These are phyloP conservation scores for Crithidia expoeki DNA, from an alignment of 208 protist species.

Conservation along the genomic window DNA sequence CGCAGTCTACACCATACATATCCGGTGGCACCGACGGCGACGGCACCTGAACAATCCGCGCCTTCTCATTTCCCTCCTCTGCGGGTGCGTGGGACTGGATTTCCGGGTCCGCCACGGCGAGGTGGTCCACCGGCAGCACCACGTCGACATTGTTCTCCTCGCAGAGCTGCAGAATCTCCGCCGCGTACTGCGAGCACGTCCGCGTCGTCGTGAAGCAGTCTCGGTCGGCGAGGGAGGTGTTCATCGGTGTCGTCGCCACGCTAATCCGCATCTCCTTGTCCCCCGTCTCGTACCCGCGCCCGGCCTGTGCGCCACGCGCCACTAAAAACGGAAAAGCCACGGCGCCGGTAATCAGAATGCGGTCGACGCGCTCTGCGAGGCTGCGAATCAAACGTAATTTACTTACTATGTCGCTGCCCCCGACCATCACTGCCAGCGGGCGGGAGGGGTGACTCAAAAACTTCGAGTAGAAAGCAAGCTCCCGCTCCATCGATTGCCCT, in stretches of 20 bases:
- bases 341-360: conserved; percentile 66
- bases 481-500: conserved; percentile 74
- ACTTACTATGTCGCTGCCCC: conserved; percentile 50
- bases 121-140: conserved; percentile 96
- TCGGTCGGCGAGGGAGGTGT: neutral
- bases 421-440: conserved; percentile 67
- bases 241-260: conserved; percentile 9
- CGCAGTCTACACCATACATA: conserved; percentile 93
- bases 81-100: neutral
- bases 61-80: conserved; percentile 26
- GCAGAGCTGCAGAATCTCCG: conserved; percentile 92
- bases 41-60: conserved; percentile 39
- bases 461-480: conserved; percentile 80
- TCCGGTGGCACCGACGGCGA: conserved; percentile 56
- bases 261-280: conserved; percentile 34
- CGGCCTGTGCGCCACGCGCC: conserved; percentile 50
- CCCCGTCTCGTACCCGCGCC: conserved; percentile 33
- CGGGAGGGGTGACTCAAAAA: conserved; percentile 63
- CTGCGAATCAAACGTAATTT: conserved; percentile 72
- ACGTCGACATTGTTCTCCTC: conserved; percentile 94
- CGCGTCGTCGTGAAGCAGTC: conserved; percentile 19
- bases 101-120: conserved; percentile 76
- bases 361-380: conserved; percentile 71
- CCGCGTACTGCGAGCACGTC: conserved; percentile 65
- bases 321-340: conserved; percentile 74